Evolutionary conservation across 331 rosid genomes (phyloP).

Genomic region (Malus hybrid): DNA sequence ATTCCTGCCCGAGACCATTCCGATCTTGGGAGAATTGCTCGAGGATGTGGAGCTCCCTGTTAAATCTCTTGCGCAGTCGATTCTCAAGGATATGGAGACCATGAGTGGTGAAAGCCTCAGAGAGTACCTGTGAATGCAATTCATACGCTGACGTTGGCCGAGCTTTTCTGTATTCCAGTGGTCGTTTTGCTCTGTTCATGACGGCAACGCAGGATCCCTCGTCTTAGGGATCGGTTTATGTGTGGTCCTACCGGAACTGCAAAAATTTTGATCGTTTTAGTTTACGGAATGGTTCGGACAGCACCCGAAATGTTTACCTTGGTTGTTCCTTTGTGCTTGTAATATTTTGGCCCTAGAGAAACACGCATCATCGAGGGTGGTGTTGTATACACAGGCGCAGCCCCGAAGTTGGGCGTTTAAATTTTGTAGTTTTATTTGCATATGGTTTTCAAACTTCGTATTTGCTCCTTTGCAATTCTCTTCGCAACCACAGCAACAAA

Average conservation of each 20-base stretch:
- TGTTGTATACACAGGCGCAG: background rate
- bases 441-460: background rate
- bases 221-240: background rate
- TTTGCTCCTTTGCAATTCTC: background rate
- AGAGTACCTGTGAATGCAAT: slow-evolving; percentile 43
- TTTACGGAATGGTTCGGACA: background rate
- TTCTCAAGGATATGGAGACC: slow-evolving; percentile 76
- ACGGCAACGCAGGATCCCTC: background rate
- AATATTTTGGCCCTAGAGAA: too few relatives aligned
- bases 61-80: slow-evolving; percentile 78
- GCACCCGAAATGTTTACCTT: background rate
- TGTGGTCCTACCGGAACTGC: background rate
- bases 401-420: background rate
- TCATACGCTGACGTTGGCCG: background rate
- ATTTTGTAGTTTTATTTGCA: background rate
- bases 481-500: background rate
- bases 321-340: too few relatives aligned
- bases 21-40: slow-evolving; percentile 83
- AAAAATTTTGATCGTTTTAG: background rate
- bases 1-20: slow-evolving; percentile 71
- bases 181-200: background rate
- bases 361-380: background rate
- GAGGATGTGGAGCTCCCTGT: slow-evolving; percentile 89
- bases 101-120: slow-evolving; percentile 77
- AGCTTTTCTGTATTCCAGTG: background rate